Conservation (phyloP, 2,329 filamentous ascomycete genomes). For the Sporothrix dimorphospora region DNA sequence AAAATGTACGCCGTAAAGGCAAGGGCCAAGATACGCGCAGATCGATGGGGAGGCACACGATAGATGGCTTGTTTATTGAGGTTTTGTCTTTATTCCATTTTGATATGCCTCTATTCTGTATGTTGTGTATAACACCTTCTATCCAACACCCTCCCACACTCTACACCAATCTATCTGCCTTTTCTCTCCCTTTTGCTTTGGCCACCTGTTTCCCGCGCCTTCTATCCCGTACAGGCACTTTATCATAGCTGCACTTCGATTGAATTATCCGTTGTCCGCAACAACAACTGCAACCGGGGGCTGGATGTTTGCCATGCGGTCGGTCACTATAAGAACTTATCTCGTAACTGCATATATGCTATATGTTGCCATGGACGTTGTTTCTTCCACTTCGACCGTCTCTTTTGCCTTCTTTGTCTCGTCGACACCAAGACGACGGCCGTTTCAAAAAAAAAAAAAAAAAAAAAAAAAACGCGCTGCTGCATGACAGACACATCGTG, state of each 20-base stretch:
- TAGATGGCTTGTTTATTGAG: background rate
- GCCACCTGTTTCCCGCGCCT: constrained; percentile 16
- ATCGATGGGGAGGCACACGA: background rate
- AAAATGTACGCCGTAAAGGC: background rate
- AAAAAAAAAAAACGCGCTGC: background rate
- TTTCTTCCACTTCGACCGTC: background rate
- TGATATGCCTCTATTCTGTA: background rate
- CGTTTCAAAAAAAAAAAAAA: background rate
- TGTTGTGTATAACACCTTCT: background rate
- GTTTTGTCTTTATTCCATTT: background rate
- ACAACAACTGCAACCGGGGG: background rate
- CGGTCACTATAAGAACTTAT: no score
- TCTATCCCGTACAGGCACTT: constrained; percentile 9
- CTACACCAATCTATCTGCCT: background rate
- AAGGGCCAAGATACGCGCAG: background rate
- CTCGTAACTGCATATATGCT: constrained; percentile 11
- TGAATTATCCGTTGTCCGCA: constrained; percentile 12
- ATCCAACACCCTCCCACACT: background rate
- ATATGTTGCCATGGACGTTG: background rate
- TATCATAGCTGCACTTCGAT: background rate
- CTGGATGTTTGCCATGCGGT: no score
- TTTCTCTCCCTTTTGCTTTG: constrained; percentile 17
- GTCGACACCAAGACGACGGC: background rate
- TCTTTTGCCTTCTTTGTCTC: background rate
- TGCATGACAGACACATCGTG: background rate